These are phyloP conservation scores for Eimeria maxima DNA, from an alignment of 169 alveolate species.

Conservation along the genomic window DNA sequence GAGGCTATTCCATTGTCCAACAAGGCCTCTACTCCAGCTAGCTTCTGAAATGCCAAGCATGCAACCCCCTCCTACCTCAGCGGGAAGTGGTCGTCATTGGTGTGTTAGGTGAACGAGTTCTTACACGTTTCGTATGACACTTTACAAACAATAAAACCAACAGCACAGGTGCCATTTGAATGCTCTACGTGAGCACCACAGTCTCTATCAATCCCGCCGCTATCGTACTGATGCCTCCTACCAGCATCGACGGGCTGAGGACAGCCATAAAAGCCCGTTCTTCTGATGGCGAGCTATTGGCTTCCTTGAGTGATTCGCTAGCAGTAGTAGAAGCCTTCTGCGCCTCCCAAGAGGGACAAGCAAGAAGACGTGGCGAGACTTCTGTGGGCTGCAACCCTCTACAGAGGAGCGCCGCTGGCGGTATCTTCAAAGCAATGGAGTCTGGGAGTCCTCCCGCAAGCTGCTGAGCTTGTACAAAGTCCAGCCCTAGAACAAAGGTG, in stretches of 20 bases:
- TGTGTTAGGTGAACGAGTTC: neutral
- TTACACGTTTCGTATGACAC: neutral
- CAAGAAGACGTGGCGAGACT: constrained; percentile 47
- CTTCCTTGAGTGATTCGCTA: neutral
- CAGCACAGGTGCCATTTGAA: neutral
- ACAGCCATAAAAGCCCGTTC: constrained; percentile 69
- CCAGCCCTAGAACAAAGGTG: constrained; percentile 64
- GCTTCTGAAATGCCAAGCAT: neutral
- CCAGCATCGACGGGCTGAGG: constrained; percentile 61
- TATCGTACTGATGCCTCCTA: constrained; percentile 65
- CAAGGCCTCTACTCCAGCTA: neutral
- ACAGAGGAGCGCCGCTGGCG: constrained; percentile 64
- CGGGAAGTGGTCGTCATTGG: neutral
- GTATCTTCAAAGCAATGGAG: constrained; percentile 39
- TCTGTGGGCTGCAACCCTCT: constrained; percentile 53
- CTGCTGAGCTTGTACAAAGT: constrained; percentile 75
- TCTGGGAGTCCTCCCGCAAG: constrained; percentile 76
- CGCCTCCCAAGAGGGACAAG: constrained; percentile 58
- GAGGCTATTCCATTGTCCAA: neutral
- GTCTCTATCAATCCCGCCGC: constrained; percentile 20
- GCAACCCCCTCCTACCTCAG: neutral
- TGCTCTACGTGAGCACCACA: constrained; percentile 1
- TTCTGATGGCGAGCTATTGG: neutral
- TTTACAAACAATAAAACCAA: neutral
- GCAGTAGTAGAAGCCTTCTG: neutral